Evolutionary conservation across 2,329 filamentous ascomycete species (phyloP).

Genomic region (Ceratocystis albifundus): DNA sequence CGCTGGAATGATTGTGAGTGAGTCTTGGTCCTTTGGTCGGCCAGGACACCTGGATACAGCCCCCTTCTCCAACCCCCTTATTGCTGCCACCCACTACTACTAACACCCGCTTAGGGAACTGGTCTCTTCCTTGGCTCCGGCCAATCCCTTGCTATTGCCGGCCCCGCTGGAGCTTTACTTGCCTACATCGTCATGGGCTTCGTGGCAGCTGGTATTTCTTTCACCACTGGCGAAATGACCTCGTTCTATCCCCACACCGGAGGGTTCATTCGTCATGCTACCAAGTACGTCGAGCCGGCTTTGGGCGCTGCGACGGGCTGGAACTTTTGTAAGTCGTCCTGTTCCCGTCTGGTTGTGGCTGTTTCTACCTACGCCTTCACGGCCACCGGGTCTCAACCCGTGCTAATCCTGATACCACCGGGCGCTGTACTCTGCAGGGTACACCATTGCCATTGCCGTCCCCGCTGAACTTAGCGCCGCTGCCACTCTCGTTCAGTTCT

Average conservation of each 20-base stretch:
- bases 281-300: conserved; percentile 29
- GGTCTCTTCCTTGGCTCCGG: conserved; percentile 43
- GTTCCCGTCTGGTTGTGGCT: too few species aligned
- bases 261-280: conserved; percentile 29
- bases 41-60: not conserved
- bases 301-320: conserved; percentile 26
- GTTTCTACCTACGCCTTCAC: too few species aligned
- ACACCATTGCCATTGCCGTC: conserved; percentile 34
- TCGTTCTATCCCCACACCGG: conserved; percentile 28
- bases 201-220: conserved; percentile 48
- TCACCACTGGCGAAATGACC: conserved; percentile 31
- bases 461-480: conserved; percentile 34
- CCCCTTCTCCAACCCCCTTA: not conserved
- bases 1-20: conserved; percentile 28
- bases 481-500: conserved; percentile 32
- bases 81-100: not conserved
- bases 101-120: conserved; percentile 29
- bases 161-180: conserved; percentile 34
- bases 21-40: not conserved
- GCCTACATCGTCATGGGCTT: conserved; percentile 35
- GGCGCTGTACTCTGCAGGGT: conserved; percentile 35
- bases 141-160: conserved; percentile 38
- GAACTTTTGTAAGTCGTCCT: conserved; percentile 16
- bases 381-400: too few species aligned
- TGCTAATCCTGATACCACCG: too few species aligned